Evolutionary conservation across 2,329 filamentous ascomycete genomes (phyloP).

Genomic region (Pseudocercospora fuligena): DNA sequence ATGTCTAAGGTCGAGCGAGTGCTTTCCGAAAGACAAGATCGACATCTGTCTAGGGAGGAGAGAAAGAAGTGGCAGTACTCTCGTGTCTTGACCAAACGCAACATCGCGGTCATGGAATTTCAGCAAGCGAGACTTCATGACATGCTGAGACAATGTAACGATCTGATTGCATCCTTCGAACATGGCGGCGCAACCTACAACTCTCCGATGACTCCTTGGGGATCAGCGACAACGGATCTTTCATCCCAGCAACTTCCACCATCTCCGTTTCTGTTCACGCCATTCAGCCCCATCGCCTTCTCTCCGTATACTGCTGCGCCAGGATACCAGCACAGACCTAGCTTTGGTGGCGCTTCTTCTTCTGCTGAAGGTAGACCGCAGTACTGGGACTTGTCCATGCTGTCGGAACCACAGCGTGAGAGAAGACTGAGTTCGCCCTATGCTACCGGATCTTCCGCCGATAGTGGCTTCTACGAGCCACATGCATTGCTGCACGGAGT

Average conservation of each 20-base stretch:
- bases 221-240: not conserved
- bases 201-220: constrained; percentile 28
- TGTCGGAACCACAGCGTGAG: constrained; percentile 27
- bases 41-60: constrained; percentile 32
- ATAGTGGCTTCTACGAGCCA: constrained; percentile 38
- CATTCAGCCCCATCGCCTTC: constrained; percentile 28
- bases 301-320: constrained; percentile 22
- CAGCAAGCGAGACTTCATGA: constrained; percentile 34
- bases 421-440: constrained; percentile 29
- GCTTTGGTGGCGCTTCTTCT: constrained; percentile 7
- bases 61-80: constrained; percentile 39
- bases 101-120: constrained; percentile 30
- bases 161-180: constrained; percentile 34
- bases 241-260: constrained; percentile 28
- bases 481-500: constrained; percentile 10
- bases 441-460: constrained; percentile 27
- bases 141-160: constrained; percentile 33
- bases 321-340: constrained; percentile 11
- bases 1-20: constrained; percentile 32
- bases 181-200: constrained; percentile 20
- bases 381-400: constrained; percentile 40
- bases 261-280: constrained; percentile 30
- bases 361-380: constrained; percentile 24
- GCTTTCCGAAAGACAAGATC: constrained; percentile 30
- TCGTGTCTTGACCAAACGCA: constrained; percentile 30